phyloP scores from a whole-genome alignment of 1,139 yeast species.

The Geotrichum phurueaensis region DNA sequence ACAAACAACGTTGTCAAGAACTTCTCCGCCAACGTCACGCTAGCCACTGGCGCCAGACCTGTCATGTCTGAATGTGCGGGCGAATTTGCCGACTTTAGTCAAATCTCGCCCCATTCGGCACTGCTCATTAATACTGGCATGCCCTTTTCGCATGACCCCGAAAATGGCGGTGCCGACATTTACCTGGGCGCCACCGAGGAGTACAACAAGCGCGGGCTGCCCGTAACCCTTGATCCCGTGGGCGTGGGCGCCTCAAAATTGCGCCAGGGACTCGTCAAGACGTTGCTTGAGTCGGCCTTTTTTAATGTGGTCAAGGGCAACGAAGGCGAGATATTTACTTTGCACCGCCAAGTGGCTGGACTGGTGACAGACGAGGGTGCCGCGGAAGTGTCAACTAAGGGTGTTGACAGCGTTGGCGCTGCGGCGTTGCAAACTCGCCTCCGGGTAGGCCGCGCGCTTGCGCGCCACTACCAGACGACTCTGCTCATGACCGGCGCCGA shows the following conservation, averaged over 20 bases:
- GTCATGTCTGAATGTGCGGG: constrained; percentile 76
- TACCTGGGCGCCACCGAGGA: constrained; percentile 50
- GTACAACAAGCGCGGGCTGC: constrained; percentile 54
- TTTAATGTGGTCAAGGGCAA: constrained; percentile 79
- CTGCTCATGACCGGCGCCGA: constrained; percentile 64
- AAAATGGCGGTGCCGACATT: constrained; percentile 37
- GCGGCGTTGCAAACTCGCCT: constrained; percentile 34
- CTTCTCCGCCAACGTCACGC: constrained; percentile 81
- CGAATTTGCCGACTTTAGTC: constrained; percentile 66
- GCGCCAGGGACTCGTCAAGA: constrained; percentile 46
- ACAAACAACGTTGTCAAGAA: constrained; percentile 88
- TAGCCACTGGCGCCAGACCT: constrained; percentile 84
- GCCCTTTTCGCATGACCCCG: constrained; percentile 38
- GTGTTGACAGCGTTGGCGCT: constrained; percentile 35
- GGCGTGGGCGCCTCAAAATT: constrained; percentile 78
- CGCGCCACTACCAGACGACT: constrained; percentile 50
- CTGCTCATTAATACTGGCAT: constrained; percentile 77
- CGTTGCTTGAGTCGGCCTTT: constrained; percentile 52
- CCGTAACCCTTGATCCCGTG: constrained; percentile 82
- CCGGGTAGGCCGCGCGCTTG: constrained; percentile 52
- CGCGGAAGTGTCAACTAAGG: constrained; percentile 16
- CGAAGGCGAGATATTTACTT: constrained; percentile 65
- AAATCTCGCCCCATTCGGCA: constrained; percentile 44
- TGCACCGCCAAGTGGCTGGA: constrained; percentile 34
- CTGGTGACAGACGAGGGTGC: constrained; percentile 39